Evolutionary conservation across 2,329 filamentous ascomycete species (phyloP).

Genomic region (Pseudocercospora pini-densiflorae): DNA sequence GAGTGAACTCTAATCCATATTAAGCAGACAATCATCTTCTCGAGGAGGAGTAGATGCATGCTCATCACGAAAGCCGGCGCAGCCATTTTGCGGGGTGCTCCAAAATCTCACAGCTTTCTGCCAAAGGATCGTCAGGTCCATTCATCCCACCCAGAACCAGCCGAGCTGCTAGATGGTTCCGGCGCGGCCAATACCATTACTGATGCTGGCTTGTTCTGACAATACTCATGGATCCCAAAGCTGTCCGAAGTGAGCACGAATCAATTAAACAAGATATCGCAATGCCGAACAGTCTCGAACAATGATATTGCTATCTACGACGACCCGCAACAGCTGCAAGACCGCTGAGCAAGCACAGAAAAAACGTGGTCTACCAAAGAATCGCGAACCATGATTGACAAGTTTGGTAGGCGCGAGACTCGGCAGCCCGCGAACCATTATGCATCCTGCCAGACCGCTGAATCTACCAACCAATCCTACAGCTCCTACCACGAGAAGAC

Average conservation of each 20-base stretch:
- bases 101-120: neutral
- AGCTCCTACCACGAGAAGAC: neutral
- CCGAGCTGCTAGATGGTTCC: neutral
- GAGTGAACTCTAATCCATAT: constrained; percentile 15
- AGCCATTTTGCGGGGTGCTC: constrained; percentile 12
- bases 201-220: neutral
- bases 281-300: neutral
- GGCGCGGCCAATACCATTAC: neutral
- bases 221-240: neutral
- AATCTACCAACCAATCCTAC: constrained; percentile 10
- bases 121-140: constrained; percentile 6
- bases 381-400: neutral
- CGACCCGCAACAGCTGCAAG: neutral
- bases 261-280: neutral
- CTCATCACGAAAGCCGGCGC: neutral
- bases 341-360: neutral
- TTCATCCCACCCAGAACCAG: neutral
- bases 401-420: constrained; percentile 22
- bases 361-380: constrained; percentile 4
- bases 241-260: neutral
- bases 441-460: neutral
- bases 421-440: constrained; percentile 18
- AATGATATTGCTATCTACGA: neutral
- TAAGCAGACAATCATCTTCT: constrained; percentile 5
- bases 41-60: constrained; percentile 1